Conservation (phyloP, 768 basidiomycete species). For the Boletus fagicola region DNA sequence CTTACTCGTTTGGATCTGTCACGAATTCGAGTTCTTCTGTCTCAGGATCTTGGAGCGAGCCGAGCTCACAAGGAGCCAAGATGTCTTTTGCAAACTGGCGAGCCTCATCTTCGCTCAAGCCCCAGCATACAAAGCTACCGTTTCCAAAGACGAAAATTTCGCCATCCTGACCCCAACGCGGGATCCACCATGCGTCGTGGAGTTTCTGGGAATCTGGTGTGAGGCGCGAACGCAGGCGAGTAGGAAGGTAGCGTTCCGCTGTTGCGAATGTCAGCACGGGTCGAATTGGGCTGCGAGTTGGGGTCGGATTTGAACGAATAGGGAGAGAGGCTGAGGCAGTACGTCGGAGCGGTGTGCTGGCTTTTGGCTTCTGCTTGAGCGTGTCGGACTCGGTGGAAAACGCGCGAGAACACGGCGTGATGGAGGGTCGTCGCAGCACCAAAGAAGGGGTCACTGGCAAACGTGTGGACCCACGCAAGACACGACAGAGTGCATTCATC, state of each 20-base stretch:
- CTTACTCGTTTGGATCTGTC: slow-evolving; percentile 82
- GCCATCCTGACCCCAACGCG: slow-evolving; percentile 67
- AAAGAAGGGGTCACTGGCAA: not conserved
- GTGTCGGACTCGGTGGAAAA: slow-evolving; percentile 22
- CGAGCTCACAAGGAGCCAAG: slow-evolving; percentile 60
- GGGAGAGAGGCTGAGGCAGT: slow-evolving; percentile 83
- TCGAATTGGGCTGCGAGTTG: slow-evolving; percentile 77
- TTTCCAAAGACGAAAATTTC: slow-evolving; percentile 89
- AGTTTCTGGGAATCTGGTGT: slow-evolving; percentile 55
- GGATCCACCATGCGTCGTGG: slow-evolving; percentile 80
- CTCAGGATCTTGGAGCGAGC: slow-evolving; percentile 64
- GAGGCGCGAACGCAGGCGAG: slow-evolving; percentile 56
- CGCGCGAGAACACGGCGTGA: slow-evolving; percentile 5
- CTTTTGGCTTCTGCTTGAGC: slow-evolving; percentile 72
- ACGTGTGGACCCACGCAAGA: slow-evolving; percentile 2
- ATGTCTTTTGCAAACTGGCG: slow-evolving; percentile 63
- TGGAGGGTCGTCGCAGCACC: not conserved
- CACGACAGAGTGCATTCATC: slow-evolving; percentile 22
- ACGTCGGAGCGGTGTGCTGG: slow-evolving; percentile 74
- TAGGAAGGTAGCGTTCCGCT: slow-evolving; percentile 73
- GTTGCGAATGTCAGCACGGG: slow-evolving; percentile 81
- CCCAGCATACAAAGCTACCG: slow-evolving; percentile 91
- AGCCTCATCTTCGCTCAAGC: slow-evolving; percentile 73
- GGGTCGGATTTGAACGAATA: slow-evolving; percentile 83
- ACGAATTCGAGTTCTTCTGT: slow-evolving; percentile 93